These are phyloP conservation scores for Leccinum griseonigrum DNA, from an alignment of 1,284 basidiomycete species.

Conservation along the genomic window DNA sequence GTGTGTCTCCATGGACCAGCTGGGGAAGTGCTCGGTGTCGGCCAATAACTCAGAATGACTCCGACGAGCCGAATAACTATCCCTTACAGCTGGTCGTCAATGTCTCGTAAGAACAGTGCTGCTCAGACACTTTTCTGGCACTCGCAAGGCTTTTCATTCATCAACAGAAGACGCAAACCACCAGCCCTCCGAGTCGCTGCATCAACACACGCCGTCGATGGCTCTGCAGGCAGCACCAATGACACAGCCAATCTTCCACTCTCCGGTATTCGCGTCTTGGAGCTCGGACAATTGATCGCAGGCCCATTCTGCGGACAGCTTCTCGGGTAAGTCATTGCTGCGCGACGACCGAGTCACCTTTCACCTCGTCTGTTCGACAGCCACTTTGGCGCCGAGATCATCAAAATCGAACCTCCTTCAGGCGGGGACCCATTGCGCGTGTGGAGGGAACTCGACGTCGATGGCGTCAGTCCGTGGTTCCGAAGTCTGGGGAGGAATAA, in stretches of 20 bases:
- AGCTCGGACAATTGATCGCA: constrained; percentile 67
- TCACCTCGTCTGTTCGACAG: constrained; percentile 32
- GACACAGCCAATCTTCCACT: constrained; percentile 41
- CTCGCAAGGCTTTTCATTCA: too few species aligned
- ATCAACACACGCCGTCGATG: constrained; percentile 1
- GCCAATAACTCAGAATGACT: too few species aligned
- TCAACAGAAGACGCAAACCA: background rate
- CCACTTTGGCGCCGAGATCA: constrained; percentile 69
- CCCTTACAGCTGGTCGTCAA: too few species aligned
- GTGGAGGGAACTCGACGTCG: constrained; percentile 67
- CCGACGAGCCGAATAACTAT: too few species aligned
- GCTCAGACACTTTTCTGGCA: too few species aligned
- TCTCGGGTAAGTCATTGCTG: constrained; percentile 47
- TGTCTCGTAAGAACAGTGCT: too few species aligned
- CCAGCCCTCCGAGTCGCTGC: background rate
- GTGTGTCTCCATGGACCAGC: too few species aligned
- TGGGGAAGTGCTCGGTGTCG: too few species aligned
- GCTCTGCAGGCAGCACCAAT: background rate
- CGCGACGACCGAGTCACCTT: background rate
- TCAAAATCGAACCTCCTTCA: constrained; percentile 64
- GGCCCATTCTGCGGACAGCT: constrained; percentile 72
- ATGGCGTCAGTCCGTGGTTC: constrained; percentile 72
- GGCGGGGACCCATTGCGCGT: constrained; percentile 66
- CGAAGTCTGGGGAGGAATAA: constrained; percentile 68
- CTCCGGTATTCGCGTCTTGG: constrained; percentile 61